Percentiles rank a stretch among this genome's conserved stretches.
Conservation (phyloP, 139 green algal species). For the Chlorella sp. region DNA sequence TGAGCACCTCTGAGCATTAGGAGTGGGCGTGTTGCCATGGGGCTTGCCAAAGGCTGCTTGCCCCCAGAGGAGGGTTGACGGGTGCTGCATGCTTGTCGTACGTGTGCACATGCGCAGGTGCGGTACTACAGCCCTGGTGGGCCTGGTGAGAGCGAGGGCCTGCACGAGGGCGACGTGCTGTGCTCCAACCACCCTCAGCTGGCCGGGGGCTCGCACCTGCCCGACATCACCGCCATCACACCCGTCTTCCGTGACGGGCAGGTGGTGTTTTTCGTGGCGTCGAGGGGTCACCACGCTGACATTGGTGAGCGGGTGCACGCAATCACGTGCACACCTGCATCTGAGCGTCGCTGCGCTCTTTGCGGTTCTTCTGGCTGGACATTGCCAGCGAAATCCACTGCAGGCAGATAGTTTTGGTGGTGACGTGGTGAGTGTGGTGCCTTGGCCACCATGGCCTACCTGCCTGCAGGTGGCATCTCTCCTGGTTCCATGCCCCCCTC, state of each 20-base stretch:
- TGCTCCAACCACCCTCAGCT: constrained; percentile 90
- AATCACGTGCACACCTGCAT: not conserved
- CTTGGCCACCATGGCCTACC: too few relatives aligned
- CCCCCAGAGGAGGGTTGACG: too few relatives aligned
- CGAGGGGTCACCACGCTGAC: constrained; percentile 65
- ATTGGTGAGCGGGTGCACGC: constrained; percentile 25
- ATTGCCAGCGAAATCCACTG: too few relatives aligned
- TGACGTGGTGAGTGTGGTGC: too few relatives aligned
- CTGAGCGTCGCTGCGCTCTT: too few relatives aligned
- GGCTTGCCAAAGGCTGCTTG: too few relatives aligned
- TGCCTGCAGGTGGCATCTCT: constrained; percentile 85
- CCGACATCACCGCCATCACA: constrained; percentile 98
- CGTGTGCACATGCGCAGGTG: constrained; percentile 28
- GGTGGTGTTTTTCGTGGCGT: constrained; percentile 94
- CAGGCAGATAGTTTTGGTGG: too few relatives aligned
- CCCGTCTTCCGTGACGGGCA: constrained; percentile 69
- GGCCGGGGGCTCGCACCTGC: constrained; percentile 90
- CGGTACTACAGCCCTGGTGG: constrained; percentile 39
- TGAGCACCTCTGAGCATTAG: too few relatives aligned
- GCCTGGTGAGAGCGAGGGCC: constrained; percentile 33
- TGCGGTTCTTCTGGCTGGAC: too few relatives aligned
- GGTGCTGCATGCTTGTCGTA: too few relatives aligned
- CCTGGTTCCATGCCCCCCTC: constrained; percentile 91
- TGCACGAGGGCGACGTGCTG: constrained; percentile 84
- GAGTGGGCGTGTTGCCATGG: too few relatives aligned